Evolutionary conservation across 2,329 filamentous ascomycete genomes (phyloP), one percentile per base, ranked within the genome.

Genomic region (Neonectria coccinea): DNA sequence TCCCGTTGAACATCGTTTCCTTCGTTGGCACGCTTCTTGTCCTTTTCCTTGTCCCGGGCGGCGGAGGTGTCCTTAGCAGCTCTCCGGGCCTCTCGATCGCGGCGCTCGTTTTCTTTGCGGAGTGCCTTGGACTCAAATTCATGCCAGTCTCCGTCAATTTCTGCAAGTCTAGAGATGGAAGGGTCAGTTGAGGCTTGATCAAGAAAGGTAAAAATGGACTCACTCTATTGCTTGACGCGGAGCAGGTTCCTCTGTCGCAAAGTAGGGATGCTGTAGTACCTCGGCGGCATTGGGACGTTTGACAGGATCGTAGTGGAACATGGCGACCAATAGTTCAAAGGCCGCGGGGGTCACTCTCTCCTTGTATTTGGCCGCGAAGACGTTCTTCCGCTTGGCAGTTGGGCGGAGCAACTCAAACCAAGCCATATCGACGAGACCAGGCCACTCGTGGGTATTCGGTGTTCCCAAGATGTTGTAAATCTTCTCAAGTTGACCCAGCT

Each of bases 71-170:
- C 81, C 70, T 82, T 84, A 18, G 78, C 79, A 0, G 81, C 79
- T 45, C 81, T 82, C 4, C 82, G 80, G 8, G 84, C 85, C 58
- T 88, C 86, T 61, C 84, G 82, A 29, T 88, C 85, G 65, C 83
- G 84, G 59, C 88, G 88, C 77, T 96, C 93, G 72, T 94, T 95
- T 78, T 97, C 94, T 71, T 96, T 96, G 33, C 96, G 87, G 27
- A 97, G 84, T 16, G 94, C 94, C 81, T 99, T 99, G 60, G 93
- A 97, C 81, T 99, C 96, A 74, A 98, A 97, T 77, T 99, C 96
- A 76, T 99, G 96, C 96, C 96, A 99, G 73, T 99, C 96, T 22
- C 96, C 96, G 72, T 96, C 89, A 31, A 99, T 86, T 53, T 90
- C 84, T 64, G 91, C 89, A 54, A 99, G 86, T 74, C 92, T 92